Evolutionary conservation across 768 basidiomycete species (phyloP), one percentile per base, ranked within the genome.

Genomic region (Roridomyces roridus): DNA sequence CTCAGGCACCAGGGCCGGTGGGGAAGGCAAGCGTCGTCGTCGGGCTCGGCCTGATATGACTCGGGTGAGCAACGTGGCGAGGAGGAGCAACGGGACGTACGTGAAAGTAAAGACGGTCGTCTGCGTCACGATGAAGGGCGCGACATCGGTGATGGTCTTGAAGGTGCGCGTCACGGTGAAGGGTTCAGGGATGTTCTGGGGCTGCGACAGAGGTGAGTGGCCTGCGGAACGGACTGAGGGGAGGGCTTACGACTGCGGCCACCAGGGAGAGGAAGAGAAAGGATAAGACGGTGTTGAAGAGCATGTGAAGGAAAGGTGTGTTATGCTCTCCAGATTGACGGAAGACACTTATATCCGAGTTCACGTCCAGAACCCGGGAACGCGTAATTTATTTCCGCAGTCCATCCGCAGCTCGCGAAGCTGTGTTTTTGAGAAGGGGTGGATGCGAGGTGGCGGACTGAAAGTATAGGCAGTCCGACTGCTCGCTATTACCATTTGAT

Each of bases 71-170:
- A 10, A 6, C 4, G 4, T 18, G 20, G 5, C 28, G 34, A 18
- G 7, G 2, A 11, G 8, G 12, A 40, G 11, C 11, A 11, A 28
- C 31, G 3, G 7, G 31, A 45, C 47, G 3, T 8, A 50, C 55
- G 55, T 56, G 48, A 56, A 56, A 4, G 41, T 45, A 6, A 56
- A 36, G 21, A 50, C 24, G 8, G 55, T 56, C 2, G 55, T 56
- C 17, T 34, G 25, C 6, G 8, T 37, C 34, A 56, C 55, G 18
- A 56, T 56, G 42, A 44, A 56, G 18, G 55, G 55, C 7, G 55
- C 34, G 6, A 56, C 36, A 31, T 56, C 47, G 6, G 55, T 56
- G 14, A 56, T 17, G 3, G 41, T 20, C 18, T 56, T 34, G 26
- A 49, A 26, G 10, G 44, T 25, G 4, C 55, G 41, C 26, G 43